These are phyloP conservation scores for Apiospora saccharicola DNA, from an alignment of 2,329 filamentous ascomycete species.

Conservation along the genomic window DNA sequence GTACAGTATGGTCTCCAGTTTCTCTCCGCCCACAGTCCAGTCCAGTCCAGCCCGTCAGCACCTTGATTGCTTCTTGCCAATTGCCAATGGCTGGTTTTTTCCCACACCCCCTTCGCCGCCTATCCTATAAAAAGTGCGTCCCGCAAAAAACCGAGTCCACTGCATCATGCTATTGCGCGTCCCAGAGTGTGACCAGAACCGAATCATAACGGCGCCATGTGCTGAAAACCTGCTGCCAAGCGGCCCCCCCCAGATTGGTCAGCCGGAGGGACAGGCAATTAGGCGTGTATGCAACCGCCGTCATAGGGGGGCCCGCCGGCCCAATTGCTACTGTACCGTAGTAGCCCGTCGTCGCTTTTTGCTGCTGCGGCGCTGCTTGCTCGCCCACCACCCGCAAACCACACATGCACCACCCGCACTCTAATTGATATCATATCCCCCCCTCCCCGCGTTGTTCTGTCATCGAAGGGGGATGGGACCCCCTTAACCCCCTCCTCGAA, in stretches of 20 bases:
- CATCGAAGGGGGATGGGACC: neutral
- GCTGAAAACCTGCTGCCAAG: conserved; percentile 13
- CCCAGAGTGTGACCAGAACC: conserved; percentile 9
- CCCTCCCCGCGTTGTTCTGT: neutral
- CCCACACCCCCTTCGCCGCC: neutral
- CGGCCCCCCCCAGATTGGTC: neutral
- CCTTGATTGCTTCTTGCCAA: neutral
- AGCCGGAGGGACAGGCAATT: neutral
- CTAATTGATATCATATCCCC: neutral
- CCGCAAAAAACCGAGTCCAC: neutral
- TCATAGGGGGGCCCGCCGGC: conserved; percentile 9
- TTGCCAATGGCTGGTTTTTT: neutral
- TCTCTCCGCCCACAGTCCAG: neutral
- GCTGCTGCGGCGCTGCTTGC: too few species aligned
- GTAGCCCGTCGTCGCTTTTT: neutral
- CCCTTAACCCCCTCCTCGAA: neutral
- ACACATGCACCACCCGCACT: too few species aligned
- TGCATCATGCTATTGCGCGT: conserved; percentile 16
- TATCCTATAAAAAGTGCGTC: neutral
- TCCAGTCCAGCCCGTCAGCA: neutral
- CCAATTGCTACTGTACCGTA: neutral
- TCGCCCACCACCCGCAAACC: too few species aligned
- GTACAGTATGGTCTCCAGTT: neutral
- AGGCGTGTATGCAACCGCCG: conserved; percentile 6
- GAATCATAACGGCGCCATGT: conserved; percentile 18